phyloP scores from a whole-genome alignment of 2,329 filamentous ascomycete genomes.

The Cryphonectria radicalis region DNA sequence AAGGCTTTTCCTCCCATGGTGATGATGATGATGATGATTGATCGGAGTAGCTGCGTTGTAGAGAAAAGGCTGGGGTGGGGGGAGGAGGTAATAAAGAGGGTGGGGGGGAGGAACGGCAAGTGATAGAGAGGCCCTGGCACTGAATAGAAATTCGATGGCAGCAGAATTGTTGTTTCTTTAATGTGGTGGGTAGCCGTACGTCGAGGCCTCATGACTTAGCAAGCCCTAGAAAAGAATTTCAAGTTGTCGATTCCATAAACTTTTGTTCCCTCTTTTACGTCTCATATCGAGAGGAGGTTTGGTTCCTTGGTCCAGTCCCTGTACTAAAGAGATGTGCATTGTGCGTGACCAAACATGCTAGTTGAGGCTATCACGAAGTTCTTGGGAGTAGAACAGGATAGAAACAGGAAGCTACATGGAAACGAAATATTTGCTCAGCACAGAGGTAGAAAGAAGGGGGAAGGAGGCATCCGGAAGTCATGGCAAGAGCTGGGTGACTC shows the following conservation, averaged over 20 bases:
- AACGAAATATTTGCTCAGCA: neutral
- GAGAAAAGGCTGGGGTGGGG: neutral
- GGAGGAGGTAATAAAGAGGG: neutral
- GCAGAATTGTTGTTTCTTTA: too few relatives aligned
- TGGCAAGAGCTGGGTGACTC: neutral
- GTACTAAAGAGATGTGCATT: neutral
- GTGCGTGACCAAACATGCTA: neutral
- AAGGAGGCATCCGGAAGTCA: neutral
- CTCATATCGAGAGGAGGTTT: neutral
- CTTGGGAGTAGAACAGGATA: neutral
- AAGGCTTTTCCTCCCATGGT: conserved; percentile 72
- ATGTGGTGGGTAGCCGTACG: neutral
- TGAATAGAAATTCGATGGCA: neutral
- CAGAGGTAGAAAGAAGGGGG: neutral
- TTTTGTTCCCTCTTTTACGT: neutral
- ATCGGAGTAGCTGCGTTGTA: neutral
- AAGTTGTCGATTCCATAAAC: neutral
- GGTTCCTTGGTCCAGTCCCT: neutral
- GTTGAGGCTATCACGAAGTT: neutral
- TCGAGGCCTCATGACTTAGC: neutral
- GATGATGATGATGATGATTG: neutral
- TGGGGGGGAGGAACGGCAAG: neutral
- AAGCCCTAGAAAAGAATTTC: neutral
- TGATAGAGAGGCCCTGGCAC: neutral
- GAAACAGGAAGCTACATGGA: neutral